Percentiles rank a stretch among this genome's conserved stretches.
These are phyloP conservation scores for Sphaerulina vaccinii DNA, from an alignment of 2,329 filamentous ascomycete genomes.

Conservation along the genomic window DNA sequence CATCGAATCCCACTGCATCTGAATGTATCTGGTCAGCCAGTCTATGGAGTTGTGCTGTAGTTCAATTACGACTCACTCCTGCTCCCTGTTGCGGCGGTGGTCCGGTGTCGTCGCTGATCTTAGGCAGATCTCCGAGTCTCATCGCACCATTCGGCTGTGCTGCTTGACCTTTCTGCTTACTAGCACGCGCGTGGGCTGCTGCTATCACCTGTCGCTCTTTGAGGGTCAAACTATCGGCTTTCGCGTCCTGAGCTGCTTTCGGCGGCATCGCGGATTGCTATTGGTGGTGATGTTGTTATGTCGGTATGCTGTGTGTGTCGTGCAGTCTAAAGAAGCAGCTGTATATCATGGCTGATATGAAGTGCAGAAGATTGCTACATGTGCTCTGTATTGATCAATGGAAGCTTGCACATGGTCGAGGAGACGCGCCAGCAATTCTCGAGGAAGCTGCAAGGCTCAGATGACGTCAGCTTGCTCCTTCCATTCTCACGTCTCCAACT, in stretches of 20 bases:
- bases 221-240: constrained; percentile 35
- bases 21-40: not conserved
- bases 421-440: too few relatives aligned
- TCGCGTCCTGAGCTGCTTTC: constrained; percentile 40
- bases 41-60: not conserved
- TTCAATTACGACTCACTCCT: constrained; percentile 15
- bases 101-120: constrained; percentile 25
- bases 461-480: too few relatives aligned
- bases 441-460: too few relatives aligned
- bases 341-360: constrained; percentile 5
- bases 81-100: constrained; percentile 11
- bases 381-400: too few relatives aligned
- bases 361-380: constrained; percentile 7
- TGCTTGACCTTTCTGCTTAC: constrained; percentile 37
- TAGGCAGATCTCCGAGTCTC: constrained; percentile 30
- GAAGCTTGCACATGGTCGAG: too few relatives aligned
- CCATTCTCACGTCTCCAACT: too few relatives aligned
- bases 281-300: not conserved
- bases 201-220: constrained; percentile 45
- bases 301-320: constrained; percentile 5
- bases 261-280: constrained; percentile 27
- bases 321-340: not conserved
- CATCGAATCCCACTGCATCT: constrained; percentile 67
- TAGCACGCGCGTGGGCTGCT: constrained; percentile 37
- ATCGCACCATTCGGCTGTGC: constrained; percentile 28